Evolutionary conservation across 805 yeast species (phyloP), one percentile per base, ranked within the genome.

Genomic region (Saccharomyces jurei): DNA sequence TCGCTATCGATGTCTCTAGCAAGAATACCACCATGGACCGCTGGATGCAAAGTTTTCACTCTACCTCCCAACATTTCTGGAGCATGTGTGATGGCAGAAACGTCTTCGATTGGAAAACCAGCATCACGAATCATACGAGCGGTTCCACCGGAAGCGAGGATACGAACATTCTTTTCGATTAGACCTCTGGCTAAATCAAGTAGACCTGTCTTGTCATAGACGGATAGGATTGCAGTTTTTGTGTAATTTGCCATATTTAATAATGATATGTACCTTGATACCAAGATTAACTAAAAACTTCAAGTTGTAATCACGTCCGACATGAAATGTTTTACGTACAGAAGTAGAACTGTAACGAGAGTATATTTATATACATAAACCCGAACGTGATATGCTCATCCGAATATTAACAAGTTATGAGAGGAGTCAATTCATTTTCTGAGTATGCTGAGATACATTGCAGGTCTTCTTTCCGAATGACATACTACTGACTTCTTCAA

Each of bases 51-150:
- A 55, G 99, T 92, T 78, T 92, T 92, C 64, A 92, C 99, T 75
- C 99, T 83, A 60, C 99, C 99, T 58, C 97, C 96, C 63, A 92
- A 80, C 96, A 92, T 92, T 75, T 92, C 99, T 52, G 99, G 99
- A 46, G 98, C 98, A 67, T 92, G 95, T 46, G 99, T 92, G 71
- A 92, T 90, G 57, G 92, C 72, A 44, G 94, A 84, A 46, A 92
- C 97, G 67, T 92, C 99, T 62, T 91, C 96, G 26, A 92, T 97
- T 48, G 96, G 91, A 82, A 92, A 91, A 17, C 98, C 98, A 52
- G 97, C 96, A 71, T 91, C 98, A 71, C 96, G 86, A 55, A 94
- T 84, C 78, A 92, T 78, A 65, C 81, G 82, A 55, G 99, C 95
- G 52, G 99, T 92, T 70, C 99, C 99, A 58, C 99, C 99, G 46